Percentiles rank a stretch among this genome's conserved stretches.
phyloP scores from a whole-genome alignment of 495 filamentous ascomycete species.

The Aspergillus indologenus region DNA sequence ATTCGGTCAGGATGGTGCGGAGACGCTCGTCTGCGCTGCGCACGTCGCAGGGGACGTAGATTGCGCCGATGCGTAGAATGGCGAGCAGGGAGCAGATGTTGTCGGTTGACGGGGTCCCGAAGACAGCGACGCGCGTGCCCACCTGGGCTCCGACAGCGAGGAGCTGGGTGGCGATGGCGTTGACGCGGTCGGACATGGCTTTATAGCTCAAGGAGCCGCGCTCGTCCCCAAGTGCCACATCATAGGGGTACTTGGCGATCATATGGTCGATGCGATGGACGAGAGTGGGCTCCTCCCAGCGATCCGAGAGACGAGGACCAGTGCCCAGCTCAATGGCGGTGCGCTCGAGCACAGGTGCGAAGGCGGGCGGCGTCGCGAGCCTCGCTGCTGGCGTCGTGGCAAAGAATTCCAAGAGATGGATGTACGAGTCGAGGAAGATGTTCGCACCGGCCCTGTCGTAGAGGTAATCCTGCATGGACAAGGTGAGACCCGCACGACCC shows the following conservation, averaged over 20 bases:
- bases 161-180: conserved; percentile 22
- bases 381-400: too few species aligned
- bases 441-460: conserved; percentile 6
- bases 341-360: too few species aligned
- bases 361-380: too few species aligned
- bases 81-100: conserved; percentile 52
- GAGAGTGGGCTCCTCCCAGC: too few species aligned
- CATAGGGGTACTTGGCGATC: neutral
- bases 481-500: conserved; percentile 3
- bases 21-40: conserved; percentile 33
- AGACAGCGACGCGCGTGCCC: conserved; percentile 21
- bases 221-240: neutral
- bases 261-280: conserved; percentile 25
- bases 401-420: too few species aligned
- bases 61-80: conserved; percentile 42
- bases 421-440: conserved; percentile 9
- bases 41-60: conserved; percentile 52
- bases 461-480: conserved; percentile 2
- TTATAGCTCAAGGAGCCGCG: neutral
- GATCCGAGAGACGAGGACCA: too few species aligned
- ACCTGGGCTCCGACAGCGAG: conserved; percentile 19
- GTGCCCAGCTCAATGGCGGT: too few species aligned
- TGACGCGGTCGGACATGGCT: conserved; percentile 2
- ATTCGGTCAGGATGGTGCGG: conserved; percentile 21
- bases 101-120: conserved; percentile 30